These are phyloP conservation scores for Scutellaria galericulata DNA, from an alignment of 257 asterid genomes.

Conservation along the genomic window DNA sequence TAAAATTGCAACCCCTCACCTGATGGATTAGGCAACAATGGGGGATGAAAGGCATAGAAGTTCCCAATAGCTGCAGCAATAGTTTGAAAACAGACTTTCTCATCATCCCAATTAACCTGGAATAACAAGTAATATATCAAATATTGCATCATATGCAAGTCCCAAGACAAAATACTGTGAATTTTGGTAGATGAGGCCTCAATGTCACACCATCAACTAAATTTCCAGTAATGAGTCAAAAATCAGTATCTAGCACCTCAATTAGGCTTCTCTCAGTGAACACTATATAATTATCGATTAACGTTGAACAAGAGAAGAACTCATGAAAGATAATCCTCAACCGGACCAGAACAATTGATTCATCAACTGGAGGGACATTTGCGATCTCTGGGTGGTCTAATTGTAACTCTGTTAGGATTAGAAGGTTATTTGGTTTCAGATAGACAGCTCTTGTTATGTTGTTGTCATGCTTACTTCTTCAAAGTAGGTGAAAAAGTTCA, in stretches of 20 bases:
- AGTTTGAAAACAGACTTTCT: constrained; percentile 82
- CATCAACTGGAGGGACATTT: background rate
- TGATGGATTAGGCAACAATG: constrained; percentile 92
- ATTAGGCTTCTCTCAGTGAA: background rate
- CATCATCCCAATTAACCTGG: constrained; percentile 93
- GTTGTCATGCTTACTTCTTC: too few species aligned
- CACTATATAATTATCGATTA: background rate
- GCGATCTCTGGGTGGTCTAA: background rate
- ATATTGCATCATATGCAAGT: constrained; percentile 20
- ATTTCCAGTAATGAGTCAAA: constrained; percentile 10
- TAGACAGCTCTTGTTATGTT: background rate
- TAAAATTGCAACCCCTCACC: constrained; percentile 78
- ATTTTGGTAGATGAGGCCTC: background rate
- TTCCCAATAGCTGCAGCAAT: constrained; percentile 94
- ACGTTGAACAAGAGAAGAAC: constrained; percentile 3
- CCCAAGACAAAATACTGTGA: constrained; percentile 18
- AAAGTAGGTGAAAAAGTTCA: too few species aligned
- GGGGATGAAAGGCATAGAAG: constrained; percentile 91
- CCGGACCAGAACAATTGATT: background rate
- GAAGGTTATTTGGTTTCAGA: background rate
- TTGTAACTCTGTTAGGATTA: background rate
- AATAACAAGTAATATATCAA: constrained; percentile 31
- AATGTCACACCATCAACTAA: constrained; percentile 9
- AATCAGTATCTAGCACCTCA: constrained; percentile 13
- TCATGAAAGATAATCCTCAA: constrained; percentile 17